Conservation (phyloP, 2,329 filamentous ascomycete genomes). For the Apiospora phragmitis region DNA sequence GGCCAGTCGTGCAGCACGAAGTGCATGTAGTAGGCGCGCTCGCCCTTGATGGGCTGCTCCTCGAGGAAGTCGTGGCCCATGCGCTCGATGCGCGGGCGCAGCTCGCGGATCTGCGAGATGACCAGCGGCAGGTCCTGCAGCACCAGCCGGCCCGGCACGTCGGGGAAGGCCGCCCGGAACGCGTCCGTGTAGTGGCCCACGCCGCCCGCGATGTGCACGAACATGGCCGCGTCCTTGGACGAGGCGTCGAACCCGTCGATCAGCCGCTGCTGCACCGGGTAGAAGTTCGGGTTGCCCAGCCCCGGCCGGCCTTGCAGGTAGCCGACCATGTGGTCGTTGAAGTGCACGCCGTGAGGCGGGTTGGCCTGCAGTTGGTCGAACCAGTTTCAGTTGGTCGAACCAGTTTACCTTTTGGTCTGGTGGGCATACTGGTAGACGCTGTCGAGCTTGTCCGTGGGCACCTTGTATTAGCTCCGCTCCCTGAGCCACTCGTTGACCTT, state of each 20-base stretch:
- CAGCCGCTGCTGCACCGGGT: conserved; percentile 17
- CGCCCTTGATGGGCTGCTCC: conserved; percentile 31
- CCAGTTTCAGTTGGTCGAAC: no score
- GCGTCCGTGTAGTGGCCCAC: conserved; percentile 23
- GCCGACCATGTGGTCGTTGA: conserved; percentile 22
- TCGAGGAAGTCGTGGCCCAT: conserved; percentile 39
- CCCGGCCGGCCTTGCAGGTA: conserved; percentile 17
- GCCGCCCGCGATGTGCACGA: conserved; percentile 26
- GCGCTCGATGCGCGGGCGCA: conserved; percentile 29
- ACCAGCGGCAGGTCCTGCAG: conserved; percentile 22
- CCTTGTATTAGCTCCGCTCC: no score
- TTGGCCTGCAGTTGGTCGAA: no score
- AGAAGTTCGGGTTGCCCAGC: conserved; percentile 18
- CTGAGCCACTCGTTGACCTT: no score
- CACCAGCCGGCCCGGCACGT: conserved; percentile 20
- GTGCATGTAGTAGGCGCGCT: conserved; percentile 20
- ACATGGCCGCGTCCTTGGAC: conserved; percentile 14
- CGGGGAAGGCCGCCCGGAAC: conserved; percentile 20
- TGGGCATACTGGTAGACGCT: no score
- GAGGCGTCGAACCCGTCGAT: conserved; percentile 14
- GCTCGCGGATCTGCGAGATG: conserved; percentile 25
- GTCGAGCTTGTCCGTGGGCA: no score
- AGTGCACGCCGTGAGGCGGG: conserved; percentile 8
- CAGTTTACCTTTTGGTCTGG: no score
- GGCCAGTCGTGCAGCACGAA: conserved; percentile 35